Evolutionary conservation across 805 yeast genomes (phyloP).

Genomic region (Kockiozyma suomiensis): DNA sequence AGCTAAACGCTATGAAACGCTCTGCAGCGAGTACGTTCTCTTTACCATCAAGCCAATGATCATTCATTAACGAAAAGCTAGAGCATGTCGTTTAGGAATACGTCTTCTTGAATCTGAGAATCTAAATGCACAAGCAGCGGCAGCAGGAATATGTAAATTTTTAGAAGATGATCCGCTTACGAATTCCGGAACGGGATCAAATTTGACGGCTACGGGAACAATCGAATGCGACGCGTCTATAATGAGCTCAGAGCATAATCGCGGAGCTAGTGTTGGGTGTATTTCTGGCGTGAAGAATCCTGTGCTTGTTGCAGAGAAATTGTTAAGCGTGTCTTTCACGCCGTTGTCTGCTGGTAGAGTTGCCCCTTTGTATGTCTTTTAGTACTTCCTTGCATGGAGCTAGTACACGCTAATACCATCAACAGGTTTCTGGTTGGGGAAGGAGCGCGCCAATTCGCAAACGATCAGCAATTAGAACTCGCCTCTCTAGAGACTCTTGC

Average conservation of each 20-base stretch:
- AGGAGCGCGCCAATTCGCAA: constrained; percentile 43
- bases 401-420: neutral
- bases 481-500: constrained; percentile 19
- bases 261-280: constrained; percentile 42
- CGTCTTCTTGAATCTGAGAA: constrained; percentile 33
- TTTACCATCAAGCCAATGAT: no score
- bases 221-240: constrained; percentile 50
- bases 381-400: no score
- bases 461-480: constrained; percentile 18
- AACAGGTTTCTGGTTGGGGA: constrained; percentile 42
- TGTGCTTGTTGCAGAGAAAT: constrained; percentile 34
- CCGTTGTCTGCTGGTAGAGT: constrained; percentile 25
- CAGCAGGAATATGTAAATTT: constrained; percentile 36
- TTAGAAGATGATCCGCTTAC: constrained; percentile 45
- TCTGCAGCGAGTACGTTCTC: constrained; percentile 22
- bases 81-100: constrained; percentile 36
- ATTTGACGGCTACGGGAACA: constrained; percentile 40
- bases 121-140: constrained; percentile 26
- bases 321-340: constrained; percentile 32
- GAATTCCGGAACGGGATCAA: constrained; percentile 49
- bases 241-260: constrained; percentile 30
- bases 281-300: constrained; percentile 43
- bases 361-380: constrained; percentile 30
- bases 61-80: neutral
- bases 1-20: constrained; percentile 21